A percentile compares a stretch with the other conserved stretches of the same genome.
Conservation (phyloP, 352 stramenopile genomes). For the Globisporangium parvum region DNA sequence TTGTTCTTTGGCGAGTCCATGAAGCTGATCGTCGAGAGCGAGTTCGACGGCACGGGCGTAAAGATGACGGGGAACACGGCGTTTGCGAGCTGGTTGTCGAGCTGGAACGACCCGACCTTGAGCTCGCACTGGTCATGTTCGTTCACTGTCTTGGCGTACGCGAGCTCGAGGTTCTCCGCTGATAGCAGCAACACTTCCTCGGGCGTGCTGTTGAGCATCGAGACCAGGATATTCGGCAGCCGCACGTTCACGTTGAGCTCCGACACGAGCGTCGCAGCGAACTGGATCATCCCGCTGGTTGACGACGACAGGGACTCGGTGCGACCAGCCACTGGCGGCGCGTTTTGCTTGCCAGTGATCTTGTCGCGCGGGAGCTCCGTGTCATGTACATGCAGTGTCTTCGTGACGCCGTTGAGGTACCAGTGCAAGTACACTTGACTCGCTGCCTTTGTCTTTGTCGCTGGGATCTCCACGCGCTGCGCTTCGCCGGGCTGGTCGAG, state of each 20-base stretch:
- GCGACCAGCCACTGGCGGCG: constrained; percentile 1
- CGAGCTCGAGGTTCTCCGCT: constrained; percentile 56
- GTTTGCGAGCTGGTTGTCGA: constrained; percentile 74
- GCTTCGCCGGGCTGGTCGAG: constrained; percentile 68
- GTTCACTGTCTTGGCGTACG: constrained; percentile 53
- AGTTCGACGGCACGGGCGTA: constrained; percentile 52
- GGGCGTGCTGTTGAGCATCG: constrained; percentile 62
- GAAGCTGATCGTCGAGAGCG: constrained; percentile 11
- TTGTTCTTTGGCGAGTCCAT: constrained; percentile 16
- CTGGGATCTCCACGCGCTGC: constrained; percentile 57
- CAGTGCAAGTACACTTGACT: constrained; percentile 60
- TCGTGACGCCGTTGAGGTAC: constrained; percentile 79
- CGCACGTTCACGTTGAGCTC: constrained; percentile 51
- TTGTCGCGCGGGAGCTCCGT: constrained; percentile 52
- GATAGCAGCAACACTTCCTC: constrained; percentile 76
- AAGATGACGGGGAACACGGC: constrained; percentile 83
- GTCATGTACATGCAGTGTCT: constrained; percentile 77
- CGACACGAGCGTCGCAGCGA: constrained; percentile 29
- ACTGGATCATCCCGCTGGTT: constrained; percentile 7
- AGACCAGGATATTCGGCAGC: constrained; percentile 62
- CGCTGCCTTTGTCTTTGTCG: constrained; percentile 18
- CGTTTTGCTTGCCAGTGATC: constrained; percentile 48
- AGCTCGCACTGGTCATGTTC: constrained; percentile 82
- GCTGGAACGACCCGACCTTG: constrained; percentile 76
- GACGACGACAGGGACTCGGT: constrained; percentile 1